phyloP scores from a whole-genome alignment of 2,329 filamentous ascomycete species.

The Davidsoniella neocaledoniae region DNA sequence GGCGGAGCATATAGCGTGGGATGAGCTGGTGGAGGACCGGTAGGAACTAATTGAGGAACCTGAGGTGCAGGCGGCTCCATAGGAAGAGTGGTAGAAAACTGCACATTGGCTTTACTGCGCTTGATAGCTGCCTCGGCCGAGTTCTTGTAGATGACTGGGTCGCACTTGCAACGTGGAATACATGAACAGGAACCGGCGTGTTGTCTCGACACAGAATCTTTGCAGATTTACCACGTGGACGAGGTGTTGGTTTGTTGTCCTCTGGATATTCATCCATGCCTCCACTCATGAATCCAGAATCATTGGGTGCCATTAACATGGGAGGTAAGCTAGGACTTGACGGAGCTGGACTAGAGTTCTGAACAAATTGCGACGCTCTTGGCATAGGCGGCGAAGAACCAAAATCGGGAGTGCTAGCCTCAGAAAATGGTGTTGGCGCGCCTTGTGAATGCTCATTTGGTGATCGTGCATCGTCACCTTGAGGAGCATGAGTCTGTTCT shows the following conservation, averaged over 20 bases:
- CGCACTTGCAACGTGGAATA: constrained; percentile 9
- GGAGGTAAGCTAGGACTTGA: constrained; percentile 66
- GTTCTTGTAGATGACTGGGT: constrained; percentile 5
- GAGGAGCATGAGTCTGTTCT: constrained; percentile 27
- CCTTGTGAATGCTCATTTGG: constrained; percentile 32
- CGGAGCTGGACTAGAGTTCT: constrained; percentile 44
- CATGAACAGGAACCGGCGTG: constrained; percentile 8
- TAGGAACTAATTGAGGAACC: constrained; percentile 21
- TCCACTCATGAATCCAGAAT: constrained; percentile 80
- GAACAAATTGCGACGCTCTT: constrained; percentile 34
- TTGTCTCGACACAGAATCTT: constrained; percentile 9
- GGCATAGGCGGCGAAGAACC: constrained; percentile 81
- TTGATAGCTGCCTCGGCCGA: constrained; percentile 4
- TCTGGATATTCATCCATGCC: constrained; percentile 50
- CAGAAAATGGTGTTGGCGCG: constrained; percentile 36
- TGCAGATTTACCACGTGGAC: constrained; percentile 1
- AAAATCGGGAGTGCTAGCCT: constrained; percentile 62
- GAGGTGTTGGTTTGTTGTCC: constrained; percentile 7
- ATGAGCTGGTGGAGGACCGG: constrained; percentile 8
- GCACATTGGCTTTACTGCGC: background rate
- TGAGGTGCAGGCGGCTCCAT: constrained; percentile 18
- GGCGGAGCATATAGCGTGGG: constrained; percentile 10
- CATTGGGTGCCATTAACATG: constrained; percentile 45
- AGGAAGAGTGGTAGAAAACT: background rate
- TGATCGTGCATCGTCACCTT: constrained; percentile 34